A percentile compares a stretch with the other conserved stretches of the same genome.
Evolutionary conservation across 1,139 yeast genomes (phyloP).

Genomic region (Magnusiomyces sp.): DNA sequence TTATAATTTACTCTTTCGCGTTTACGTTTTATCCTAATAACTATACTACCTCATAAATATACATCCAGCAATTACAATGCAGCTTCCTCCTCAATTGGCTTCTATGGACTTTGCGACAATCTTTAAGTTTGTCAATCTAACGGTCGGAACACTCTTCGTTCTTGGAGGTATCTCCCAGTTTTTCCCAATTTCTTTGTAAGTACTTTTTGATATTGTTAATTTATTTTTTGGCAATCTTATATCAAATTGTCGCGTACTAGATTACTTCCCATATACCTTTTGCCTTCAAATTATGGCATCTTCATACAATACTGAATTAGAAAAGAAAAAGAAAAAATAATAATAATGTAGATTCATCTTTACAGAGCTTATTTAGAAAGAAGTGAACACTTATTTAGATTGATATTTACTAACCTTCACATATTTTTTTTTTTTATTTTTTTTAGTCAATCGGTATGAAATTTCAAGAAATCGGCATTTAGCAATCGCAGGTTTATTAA

Average conservation of each 20-base stretch:
- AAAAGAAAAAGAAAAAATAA: no score
- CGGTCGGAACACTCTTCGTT: constrained; percentile 51
- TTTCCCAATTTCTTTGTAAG: constrained; percentile 46
- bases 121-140: constrained; percentile 56
- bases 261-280: no score
- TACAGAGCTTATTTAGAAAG: no score
- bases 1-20: not conserved
- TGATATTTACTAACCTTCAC: not conserved
- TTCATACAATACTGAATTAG: no score
- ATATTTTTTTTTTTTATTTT: constrained; percentile 3
- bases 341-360: no score
- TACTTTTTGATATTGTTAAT: constrained; percentile 20
- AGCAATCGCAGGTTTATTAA: not conserved
- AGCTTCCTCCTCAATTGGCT: not conserved
- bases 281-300: no score
- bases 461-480: not conserved
- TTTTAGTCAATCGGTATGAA: constrained; percentile 21
- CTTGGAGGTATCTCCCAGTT: constrained; percentile 53
- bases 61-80: not conserved
- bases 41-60: not conserved
- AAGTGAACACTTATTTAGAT: no score
- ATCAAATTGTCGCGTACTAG: no score
- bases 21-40: not conserved
- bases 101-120: constrained; percentile 34
- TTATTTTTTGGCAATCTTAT: no score